Base-by-base conservation (phyloP, 345 rosid species). In the Bretschneidera sinensis region DNA sequence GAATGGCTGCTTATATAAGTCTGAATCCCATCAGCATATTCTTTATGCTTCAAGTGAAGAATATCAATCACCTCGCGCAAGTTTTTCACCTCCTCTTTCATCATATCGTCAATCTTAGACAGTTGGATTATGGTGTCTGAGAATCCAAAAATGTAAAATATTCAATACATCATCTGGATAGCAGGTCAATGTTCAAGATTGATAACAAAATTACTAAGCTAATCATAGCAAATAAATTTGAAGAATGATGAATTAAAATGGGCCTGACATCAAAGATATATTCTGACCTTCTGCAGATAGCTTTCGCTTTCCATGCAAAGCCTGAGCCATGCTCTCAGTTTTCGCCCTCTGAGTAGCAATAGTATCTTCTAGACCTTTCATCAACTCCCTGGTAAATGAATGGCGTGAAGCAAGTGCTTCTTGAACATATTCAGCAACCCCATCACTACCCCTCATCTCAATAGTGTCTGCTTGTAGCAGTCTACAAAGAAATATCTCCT, bases 401-500 rank as follows among this genome's bases (percentile, higher is more conserved):
- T 74, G 85, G 18, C 99, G 88, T 48, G 69, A 68, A 63, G 78
- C 72, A 75, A 94, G 91, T 62, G 81, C 78, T 73, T 79, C 81
- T 73, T 81, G 84, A 60, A 86, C 81, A 74, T 55, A 76, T 73
- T 71, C 74, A 54, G 62, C 72, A 63, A 80, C 68, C 51, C 64
- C 83, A 66, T 67, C 77, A 74, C 61, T 68, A 20, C 58, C 76
- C 57, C 60, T 61, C 68, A 73, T 63, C 50, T 64, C 80, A 68
- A 89, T 52, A 49, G 82, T 78, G 73, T 84, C 86, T 62, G 60
- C 68, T 65, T 77, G 76, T 51, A 89, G 77, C 67, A 92, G 76
- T 81, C 91, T 87, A 76, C 94, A 89, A 15, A 92, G 85, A 74
- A 92, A 87, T 61, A 71, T 80, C 66, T 92, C 88, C 63, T 89